Evolutionary conservation across 2,329 filamentous ascomycete genomes (phyloP), one percentile per base, ranked within the genome.

Genomic region (Colletotrichum sp.): DNA sequence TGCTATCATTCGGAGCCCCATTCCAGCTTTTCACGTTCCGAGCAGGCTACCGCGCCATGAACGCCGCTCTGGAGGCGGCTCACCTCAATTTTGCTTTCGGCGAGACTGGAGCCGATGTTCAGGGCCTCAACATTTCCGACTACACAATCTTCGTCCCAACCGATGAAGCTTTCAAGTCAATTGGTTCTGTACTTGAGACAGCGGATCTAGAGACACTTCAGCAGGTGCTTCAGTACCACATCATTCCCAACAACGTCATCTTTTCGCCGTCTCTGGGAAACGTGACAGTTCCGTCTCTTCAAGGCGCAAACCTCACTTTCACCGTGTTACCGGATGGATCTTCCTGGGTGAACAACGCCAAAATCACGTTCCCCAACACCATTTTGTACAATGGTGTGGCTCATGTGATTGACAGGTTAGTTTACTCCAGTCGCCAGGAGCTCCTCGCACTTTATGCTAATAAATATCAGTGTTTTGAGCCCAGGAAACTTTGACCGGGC

Each of bases 121-220:
- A 77, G 0, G 75, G 73, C 1, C 70, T 79, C 58, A 81, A 82
- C 71, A 80, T 83, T 58, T 82, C 81, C 2, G 80, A 96, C 84
- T 91, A 93, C 81, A 98, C 96, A 2, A 85, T 97, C 70, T 97
- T 98, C 80, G 94, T 94, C 4, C 96, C 96, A 0, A 92, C 91
- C 2, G 92, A 98, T 82, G 86, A 89, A 66, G 95, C 95, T 0
- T 96, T 98, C 79, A 91, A 93, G 76, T 81, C 77, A 5, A 82
- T 83, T 7, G 82, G 80, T 32, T 83, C 82, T 6, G 78, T 83
- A 1, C 77, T 82, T 12, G 76, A 73, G 38, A 67, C 74, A 8
- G 79, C 79, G 8, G 79, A 79, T 28, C 12, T 76, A 2, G 71
- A 80, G 38, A 81, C 81, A 6, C 71, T 83, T 15, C 77, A 78